Base-by-base conservation (phyloP, 768 basidiomycete genomes). In the Russula earlei region DNA sequence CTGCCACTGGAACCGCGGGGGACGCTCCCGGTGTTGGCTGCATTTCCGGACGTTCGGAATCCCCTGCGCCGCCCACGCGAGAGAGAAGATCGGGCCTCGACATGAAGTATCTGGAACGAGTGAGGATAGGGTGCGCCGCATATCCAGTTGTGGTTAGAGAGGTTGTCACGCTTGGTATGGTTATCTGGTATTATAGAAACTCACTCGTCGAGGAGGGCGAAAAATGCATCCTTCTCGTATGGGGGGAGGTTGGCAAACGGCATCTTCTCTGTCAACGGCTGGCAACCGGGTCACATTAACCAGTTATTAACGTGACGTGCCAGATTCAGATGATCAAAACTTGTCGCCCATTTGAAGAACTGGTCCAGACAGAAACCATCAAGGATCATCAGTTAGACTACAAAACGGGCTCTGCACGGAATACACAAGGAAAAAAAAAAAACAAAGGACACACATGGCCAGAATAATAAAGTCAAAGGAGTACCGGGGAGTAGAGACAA, bases 211-310 rank as follows among this genome's bases (percentile, higher is more conserved):
- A 91, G 72, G 22, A 91, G 77, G 29, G 77, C 75, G 65, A 91
- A 91, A 69, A 91, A 90, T 14, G 88, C 87, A 52, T 85, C 79
- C 67, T 90, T 90, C 68, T 91, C 88, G 60, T 81, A 71, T 49
- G 70, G 58, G 19, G 79, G 72, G 44, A 91, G 76, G 61, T 78
- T 83, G 53, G 85, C 67, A 65, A 91, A 91, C 40, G 84, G 84
- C 87, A 88, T 88, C 43, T 59, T n/a, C n/a, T n/a, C n/a, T n/a
- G n/a, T n/a, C n/a, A n/a, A n/a, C n/a, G n/a, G n/a, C n/a, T n/a
- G n/a, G n/a, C n/a, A n/a, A n/a, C n/a, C n/a, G 58, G 9, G 29
- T 31, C 29, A 31, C 5, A 31, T 31, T 31, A 31, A 31, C 4
- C n/a, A n/a, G n/a, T n/a, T n/a, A n/a, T n/a, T n/a, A n/a, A n/a